Percentiles rank a stretch among this genome's conserved stretches.
Conservation (phyloP, 1,284 basidiomycete species). For the Pascua sp. region DNA sequence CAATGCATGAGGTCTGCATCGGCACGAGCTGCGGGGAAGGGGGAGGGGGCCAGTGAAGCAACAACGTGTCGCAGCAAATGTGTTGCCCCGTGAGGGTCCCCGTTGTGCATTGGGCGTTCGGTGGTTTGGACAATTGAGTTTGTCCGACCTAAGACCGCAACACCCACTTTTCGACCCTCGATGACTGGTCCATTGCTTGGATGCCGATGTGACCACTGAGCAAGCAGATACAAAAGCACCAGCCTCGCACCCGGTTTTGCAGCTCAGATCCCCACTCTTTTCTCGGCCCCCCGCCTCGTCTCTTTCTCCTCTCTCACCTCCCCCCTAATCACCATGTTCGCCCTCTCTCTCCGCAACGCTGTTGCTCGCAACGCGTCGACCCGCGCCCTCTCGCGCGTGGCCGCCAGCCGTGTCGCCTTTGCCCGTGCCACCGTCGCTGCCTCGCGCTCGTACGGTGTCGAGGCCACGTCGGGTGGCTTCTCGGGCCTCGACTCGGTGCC, state of each 20-base stretch:
- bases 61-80: too few relatives aligned
- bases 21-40: too few relatives aligned
- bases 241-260: background rate
- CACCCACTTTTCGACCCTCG: background rate
- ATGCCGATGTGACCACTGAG: constrained; percentile 1
- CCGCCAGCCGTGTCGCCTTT: constrained; percentile 12
- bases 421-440: constrained; percentile 7
- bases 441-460: constrained; percentile 13
- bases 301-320: background rate
- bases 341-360: constrained; percentile 9
- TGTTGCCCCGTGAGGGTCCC: too few relatives aligned
- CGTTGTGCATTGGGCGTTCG: background rate
- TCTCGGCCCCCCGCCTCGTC: background rate
- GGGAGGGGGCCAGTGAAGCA: too few relatives aligned
- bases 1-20: too few relatives aligned
- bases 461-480: constrained; percentile 15
- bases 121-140: constrained; percentile 14
- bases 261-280: background rate
- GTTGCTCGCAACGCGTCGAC: constrained; percentile 11
- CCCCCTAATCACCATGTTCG: constrained; percentile 13
- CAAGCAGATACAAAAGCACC: background rate
- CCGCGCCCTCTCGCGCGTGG: constrained; percentile 16
- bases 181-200: too few relatives aligned
- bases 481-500: constrained; percentile 16
- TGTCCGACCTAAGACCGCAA: constrained; percentile 5